phyloP scores from a whole-genome alignment of 2,329 filamentous ascomycete species.

The Diaporthe aspalathi region DNA sequence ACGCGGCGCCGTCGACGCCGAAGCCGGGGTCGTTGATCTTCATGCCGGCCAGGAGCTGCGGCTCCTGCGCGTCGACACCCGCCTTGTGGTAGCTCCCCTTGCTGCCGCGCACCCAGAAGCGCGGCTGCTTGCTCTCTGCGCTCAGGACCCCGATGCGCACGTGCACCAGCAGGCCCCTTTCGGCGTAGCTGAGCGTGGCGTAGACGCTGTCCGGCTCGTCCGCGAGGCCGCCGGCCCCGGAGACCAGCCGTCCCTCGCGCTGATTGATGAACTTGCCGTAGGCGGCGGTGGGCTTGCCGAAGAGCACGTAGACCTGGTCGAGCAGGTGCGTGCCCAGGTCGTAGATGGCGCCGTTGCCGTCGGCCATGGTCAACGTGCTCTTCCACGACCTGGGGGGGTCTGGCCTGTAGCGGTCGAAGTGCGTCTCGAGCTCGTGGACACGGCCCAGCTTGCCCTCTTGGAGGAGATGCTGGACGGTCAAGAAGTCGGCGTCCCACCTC shows the following conservation, averaged over 20 bases:
- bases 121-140: conserved; percentile 74
- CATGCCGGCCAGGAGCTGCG: conserved; percentile 74
- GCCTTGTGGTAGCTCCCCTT: conserved; percentile 81
- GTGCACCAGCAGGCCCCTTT: conserved; percentile 71
- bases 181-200: conserved; percentile 73
- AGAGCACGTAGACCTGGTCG: conserved; percentile 78
- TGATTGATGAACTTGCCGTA: conserved; percentile 77
- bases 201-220: conserved; percentile 70
- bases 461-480: conserved; percentile 74
- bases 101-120: conserved; percentile 82
- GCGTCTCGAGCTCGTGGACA: conserved; percentile 81
- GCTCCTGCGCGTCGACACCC: conserved; percentile 79
- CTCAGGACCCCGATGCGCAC: conserved; percentile 77
- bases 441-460: conserved; percentile 71
- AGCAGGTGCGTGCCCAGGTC: conserved; percentile 82
- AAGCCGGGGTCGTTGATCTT: conserved; percentile 69
- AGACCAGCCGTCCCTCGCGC: conserved; percentile 58
- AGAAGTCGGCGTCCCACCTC: conserved; percentile 82
- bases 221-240: conserved; percentile 47
- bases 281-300: conserved; percentile 75
- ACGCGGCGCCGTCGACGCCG: conserved; percentile 70
- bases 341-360: conserved; percentile 76
- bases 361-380: conserved; percentile 64
- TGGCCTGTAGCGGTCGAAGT: conserved; percentile 81
- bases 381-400: conserved; percentile 75